Conservation (phyloP, 2,329 filamentous ascomycete species). For the Talaromyces atroroseus region DNA sequence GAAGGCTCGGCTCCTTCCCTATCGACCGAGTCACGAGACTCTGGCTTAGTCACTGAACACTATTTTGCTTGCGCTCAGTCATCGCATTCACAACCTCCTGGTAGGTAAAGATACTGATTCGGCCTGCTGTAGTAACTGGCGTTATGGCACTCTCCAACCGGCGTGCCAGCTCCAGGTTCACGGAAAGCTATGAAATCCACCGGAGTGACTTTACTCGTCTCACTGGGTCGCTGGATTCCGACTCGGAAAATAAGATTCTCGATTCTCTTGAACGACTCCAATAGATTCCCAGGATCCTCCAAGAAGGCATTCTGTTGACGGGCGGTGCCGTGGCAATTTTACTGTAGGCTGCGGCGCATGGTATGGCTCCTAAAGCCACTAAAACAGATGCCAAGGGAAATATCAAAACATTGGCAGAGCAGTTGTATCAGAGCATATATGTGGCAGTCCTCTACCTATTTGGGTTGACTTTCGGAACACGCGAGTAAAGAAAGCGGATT, state of each 20-base stretch:
- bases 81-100: not conserved
- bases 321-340: slow-evolving; percentile 31
- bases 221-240: slow-evolving; percentile 7
- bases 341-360: slow-evolving; percentile 30
- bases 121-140: not conserved
- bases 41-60: not conserved
- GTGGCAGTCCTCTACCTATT: slow-evolving; percentile 29
- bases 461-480: slow-evolving; percentile 29
- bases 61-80: not conserved
- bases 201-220: slow-evolving; percentile 12
- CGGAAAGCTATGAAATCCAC: slow-evolving; percentile 13
- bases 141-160: not conserved
- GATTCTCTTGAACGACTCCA: slow-evolving; percentile 29
- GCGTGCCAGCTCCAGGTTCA: slow-evolving; percentile 11
- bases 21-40: not conserved
- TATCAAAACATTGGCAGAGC: slow-evolving; percentile 17
- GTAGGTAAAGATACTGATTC: not conserved
- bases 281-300: slow-evolving; percentile 31
- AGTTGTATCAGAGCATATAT: slow-evolving; percentile 27
- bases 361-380: slow-evolving; percentile 18
- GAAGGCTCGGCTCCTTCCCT: not conserved
- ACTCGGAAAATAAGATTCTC: slow-evolving; percentile 17
- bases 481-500: slow-evolving; percentile 25
- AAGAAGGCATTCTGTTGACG: slow-evolving; percentile 31
- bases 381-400: slow-evolving; percentile 5